Base-by-base conservation (phyloP, 805 yeast genomes). In the Jamesozyma gamospora region DNA sequence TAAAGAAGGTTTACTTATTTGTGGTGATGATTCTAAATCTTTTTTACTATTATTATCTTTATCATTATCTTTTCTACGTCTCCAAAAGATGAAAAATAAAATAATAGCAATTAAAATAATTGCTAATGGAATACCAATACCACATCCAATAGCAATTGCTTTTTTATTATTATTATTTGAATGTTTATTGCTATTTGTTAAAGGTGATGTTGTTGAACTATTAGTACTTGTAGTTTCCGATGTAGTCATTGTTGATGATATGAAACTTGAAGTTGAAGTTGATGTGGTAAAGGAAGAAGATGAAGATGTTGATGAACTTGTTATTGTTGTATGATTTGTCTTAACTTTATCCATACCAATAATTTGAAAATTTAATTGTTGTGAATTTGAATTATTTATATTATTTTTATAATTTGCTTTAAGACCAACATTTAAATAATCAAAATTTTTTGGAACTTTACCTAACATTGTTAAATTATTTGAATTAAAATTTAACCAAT, bases 71-170 rank as follows among this genome's bases (percentile, higher is more conserved):
- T 58, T 57, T 57, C 70, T 65, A 14, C 71, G 68, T 54, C 70
- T 65, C 65, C 72, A 70, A 50, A 77, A 77, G 51, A 84, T 74
- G 49, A 72, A 66, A 45, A 80, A 63, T 4, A 85, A 36, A 2
- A 79, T 26, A 0, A 75, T 70, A 2, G 76, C 48, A 8, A 77
- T 50, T 0, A 82, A 49, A 8, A 77, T 50, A 0, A 82, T 50
- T 2, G 71, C 70, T 3, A 75, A 62, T 1, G 95, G 95, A 35
- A 92, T 70, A 2, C 81, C 84, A n/a, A 83, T 88, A 40, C 96
- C 96, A 43, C 88, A 71, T 1, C 88, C 95, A 54, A 90, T 82
- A 0, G 95, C 95, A n/a, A 84, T 66, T 2, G 74, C 72, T 47
- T 73, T 79, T 38, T 65, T 68, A 33, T 60, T 39, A 16, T 39